Evolutionary conservation across 2,329 filamentous ascomycete genomes (phyloP).

Genomic region (Verticillium klebahnii): DNA sequence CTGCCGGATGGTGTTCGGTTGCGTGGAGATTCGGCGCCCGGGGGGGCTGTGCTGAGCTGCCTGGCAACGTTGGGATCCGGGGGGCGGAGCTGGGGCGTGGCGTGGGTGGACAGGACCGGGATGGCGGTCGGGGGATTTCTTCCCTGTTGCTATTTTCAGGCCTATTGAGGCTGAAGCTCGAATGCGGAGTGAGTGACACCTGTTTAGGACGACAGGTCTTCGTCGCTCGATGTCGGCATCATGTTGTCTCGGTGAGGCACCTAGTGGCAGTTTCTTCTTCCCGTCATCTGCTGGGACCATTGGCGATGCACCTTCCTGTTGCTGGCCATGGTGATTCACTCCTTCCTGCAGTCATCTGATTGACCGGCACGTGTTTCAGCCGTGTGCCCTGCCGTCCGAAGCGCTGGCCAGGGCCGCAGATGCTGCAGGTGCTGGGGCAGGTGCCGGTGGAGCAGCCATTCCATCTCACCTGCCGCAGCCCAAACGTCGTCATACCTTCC

Average conservation of each 20-base stretch:
- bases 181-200: background rate
- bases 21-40: background rate
- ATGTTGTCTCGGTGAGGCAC: background rate
- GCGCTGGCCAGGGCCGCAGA: background rate
- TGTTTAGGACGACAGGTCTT: background rate
- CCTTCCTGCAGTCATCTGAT: background rate
- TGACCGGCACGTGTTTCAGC: background rate
- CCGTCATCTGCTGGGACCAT: background rate
- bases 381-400: background rate
- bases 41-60: background rate
- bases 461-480: background rate
- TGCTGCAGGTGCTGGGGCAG: no score
- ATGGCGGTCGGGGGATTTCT: no score
- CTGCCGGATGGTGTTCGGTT: background rate
- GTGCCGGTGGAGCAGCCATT: background rate
- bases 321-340: background rate
- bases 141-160: background rate
- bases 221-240: background rate
- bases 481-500: no score
- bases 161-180: background rate
- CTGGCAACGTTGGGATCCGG: background rate
- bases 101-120: background rate
- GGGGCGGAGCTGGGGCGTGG: background rate
- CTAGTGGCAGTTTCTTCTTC: background rate
- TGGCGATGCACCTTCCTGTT: no score